Conservation (phyloP, 768 basidiomycete genomes). For the Melanogaster broomeanus region DNA sequence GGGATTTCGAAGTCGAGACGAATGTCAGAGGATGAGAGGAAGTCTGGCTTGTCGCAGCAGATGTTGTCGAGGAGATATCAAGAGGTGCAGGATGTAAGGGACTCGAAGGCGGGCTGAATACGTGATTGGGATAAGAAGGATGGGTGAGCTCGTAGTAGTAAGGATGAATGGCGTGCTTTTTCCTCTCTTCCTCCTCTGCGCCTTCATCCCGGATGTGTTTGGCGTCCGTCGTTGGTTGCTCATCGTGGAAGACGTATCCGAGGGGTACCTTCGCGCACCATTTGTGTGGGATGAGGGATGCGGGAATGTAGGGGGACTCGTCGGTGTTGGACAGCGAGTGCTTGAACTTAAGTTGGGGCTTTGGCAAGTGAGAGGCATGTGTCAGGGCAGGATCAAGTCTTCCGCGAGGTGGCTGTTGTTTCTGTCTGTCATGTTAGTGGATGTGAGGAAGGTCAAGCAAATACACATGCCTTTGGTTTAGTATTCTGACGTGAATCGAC, state of each 20-base stretch:
- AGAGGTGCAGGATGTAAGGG: constrained; percentile 61
- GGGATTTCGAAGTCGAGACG: constrained; percentile 57
- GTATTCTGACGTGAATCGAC: constrained; percentile 9
- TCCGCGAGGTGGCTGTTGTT: constrained; percentile 37
- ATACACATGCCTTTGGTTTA: constrained; percentile 34
- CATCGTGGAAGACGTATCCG: constrained; percentile 54
- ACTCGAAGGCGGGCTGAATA: constrained; percentile 52
- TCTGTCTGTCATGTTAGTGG: constrained; percentile 29
- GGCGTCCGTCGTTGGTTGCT: constrained; percentile 21
- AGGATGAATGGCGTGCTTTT: constrained; percentile 54
- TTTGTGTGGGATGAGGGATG: constrained; percentile 61
- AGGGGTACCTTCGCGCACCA: constrained; percentile 83
- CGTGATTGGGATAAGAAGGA: constrained; percentile 65
- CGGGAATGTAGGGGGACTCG: constrained; percentile 62
- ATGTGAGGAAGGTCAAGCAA: not conserved
- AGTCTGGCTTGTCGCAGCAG: not conserved
- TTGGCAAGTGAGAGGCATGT: constrained; percentile 73
- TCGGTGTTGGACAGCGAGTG: constrained; percentile 58
- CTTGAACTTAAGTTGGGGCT: constrained; percentile 82
- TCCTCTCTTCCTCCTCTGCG: constrained; percentile 19
- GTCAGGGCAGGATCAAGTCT: constrained; percentile 62
- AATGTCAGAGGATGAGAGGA: constrained; percentile 55
- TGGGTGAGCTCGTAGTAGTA: constrained; percentile 86
- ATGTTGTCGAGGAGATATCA: constrained; percentile 44
- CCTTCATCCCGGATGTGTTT: constrained; percentile 13